Evolutionary conservation across 2,329 filamentous ascomycete genomes (phyloP).

Genomic region (Microsporum audouinii): DNA sequence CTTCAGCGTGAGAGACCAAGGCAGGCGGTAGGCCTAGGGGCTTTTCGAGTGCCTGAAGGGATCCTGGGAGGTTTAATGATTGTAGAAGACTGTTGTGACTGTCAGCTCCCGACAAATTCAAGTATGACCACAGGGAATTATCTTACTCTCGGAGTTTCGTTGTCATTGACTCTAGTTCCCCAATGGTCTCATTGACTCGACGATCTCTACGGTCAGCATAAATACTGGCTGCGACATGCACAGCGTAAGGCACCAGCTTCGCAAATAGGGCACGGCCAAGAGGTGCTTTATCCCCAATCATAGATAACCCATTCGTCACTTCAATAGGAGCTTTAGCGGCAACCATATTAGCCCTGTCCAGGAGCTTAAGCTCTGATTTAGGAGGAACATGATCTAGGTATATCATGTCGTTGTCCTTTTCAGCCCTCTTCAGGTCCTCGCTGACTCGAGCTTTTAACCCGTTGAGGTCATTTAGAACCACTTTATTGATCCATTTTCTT

Average conservation of each 20-base stretch:
- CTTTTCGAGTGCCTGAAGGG: slow-evolving; percentile 87
- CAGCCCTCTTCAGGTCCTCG: slow-evolving; percentile 81
- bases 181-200: slow-evolving; percentile 77
- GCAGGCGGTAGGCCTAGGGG: slow-evolving; percentile 79
- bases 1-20: slow-evolving; percentile 80
- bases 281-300: slow-evolving; percentile 66
- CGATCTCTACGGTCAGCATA: slow-evolving; percentile 86
- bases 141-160: slow-evolving; percentile 60
- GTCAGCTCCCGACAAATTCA: slow-evolving; percentile 10
- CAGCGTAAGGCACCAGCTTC: slow-evolving; percentile 87
- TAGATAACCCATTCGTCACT: slow-evolving; percentile 65
- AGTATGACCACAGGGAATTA: not conserved
- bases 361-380: slow-evolving; percentile 72
- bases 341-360: slow-evolving; percentile 87
- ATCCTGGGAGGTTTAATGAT: slow-evolving; percentile 79
- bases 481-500: slow-evolving; percentile 66
- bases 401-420: slow-evolving; percentile 94
- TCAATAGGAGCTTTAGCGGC: slow-evolving; percentile 66
- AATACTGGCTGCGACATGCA: slow-evolving; percentile 88
- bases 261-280: slow-evolving; percentile 79
- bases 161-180: slow-evolving; percentile 71
- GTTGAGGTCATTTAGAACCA: slow-evolving; percentile 70
- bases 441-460: slow-evolving; percentile 69
- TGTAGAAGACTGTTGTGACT: slow-evolving; percentile 45
- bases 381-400: slow-evolving; percentile 76